phyloP scores from a whole-genome alignment of 352 stramenopile genomes.

The Globisporangium emineosum region DNA sequence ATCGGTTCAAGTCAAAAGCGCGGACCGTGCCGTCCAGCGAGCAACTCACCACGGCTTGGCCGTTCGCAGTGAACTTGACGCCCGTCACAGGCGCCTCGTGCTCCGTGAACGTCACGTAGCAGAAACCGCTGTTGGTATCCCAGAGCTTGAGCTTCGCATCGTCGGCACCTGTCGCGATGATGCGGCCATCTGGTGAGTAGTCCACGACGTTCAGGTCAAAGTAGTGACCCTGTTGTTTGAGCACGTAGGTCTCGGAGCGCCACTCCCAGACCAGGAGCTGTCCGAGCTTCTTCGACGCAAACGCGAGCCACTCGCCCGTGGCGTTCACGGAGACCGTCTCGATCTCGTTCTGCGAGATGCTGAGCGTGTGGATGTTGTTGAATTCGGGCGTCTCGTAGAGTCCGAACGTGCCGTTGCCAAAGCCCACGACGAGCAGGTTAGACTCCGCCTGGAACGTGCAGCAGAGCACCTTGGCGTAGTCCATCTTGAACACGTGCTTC shows the following conservation, averaged over 20 bases:
- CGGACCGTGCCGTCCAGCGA: conserved; percentile 98
- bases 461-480: conserved; percentile 86
- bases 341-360: conserved; percentile 88
- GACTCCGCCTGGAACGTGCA: conserved; percentile 87
- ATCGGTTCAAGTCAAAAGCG: conserved; percentile 98
- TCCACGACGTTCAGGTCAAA: conserved; percentile 97
- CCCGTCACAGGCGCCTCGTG: conserved; percentile 96
- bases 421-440: conserved; percentile 93
- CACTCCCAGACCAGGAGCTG: conserved; percentile 99
- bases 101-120: conserved; percentile 98
- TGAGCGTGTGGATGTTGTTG: conserved; percentile 97
- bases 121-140: conserved; percentile 98
- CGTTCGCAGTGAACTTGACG: conserved; percentile 92
- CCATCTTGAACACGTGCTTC: conserved; percentile 89
- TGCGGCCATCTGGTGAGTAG: conserved; percentile 96
- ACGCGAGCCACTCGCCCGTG: conserved; percentile 97
- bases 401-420: conserved; percentile 97
- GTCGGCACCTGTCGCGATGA: conserved; percentile 97
- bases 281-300: conserved; percentile 96
- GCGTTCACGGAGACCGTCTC: conserved; percentile 94
- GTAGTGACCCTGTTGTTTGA: conserved; percentile 99
- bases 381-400: conserved; percentile 96
- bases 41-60: conserved; percentile 93
- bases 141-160: conserved; percentile 99
- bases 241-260: conserved; percentile 98